These are phyloP conservation scores for Blastocladiella britannica DNA, from an alignment of 192 early-diverging fungal genomes.

Conservation along the genomic window DNA sequence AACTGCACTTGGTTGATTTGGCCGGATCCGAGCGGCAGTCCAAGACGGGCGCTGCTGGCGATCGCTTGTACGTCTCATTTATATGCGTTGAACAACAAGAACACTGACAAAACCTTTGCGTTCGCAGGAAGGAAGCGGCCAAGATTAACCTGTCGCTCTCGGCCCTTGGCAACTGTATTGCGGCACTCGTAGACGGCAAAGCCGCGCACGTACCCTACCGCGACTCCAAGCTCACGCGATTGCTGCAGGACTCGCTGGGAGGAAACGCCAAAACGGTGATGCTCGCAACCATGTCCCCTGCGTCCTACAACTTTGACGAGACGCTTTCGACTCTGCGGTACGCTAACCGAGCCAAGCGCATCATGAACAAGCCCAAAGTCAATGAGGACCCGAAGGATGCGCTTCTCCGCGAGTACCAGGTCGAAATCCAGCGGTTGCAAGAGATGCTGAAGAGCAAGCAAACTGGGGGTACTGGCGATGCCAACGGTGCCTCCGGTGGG, in stretches of 20 bases:
- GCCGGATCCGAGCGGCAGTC: slow-evolving; percentile 37
- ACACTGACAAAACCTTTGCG: too few species aligned
- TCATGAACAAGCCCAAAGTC: slow-evolving; percentile 43
- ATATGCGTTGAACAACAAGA: slow-evolving; percentile 84
- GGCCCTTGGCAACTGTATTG: slow-evolving; percentile 42
- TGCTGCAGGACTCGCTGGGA: slow-evolving; percentile 41
- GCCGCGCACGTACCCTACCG: slow-evolving; percentile 40
- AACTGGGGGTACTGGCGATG: too few species aligned
- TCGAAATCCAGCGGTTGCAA: slow-evolving; percentile 33
- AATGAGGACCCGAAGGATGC: slow-evolving; percentile 48
- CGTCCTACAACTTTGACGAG: slow-evolving; percentile 39
- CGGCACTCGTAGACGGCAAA: slow-evolving; percentile 32
- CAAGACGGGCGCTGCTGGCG: slow-evolving; percentile 39
- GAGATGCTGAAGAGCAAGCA: slow-evolving; percentile 21
- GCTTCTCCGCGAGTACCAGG: slow-evolving; percentile 41
- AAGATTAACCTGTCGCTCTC: slow-evolving; percentile 41
- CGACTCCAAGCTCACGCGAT: slow-evolving; percentile 38
- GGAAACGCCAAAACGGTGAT: slow-evolving; percentile 45
- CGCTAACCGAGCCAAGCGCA: slow-evolving; percentile 40
- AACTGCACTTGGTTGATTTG: slow-evolving; percentile 39
- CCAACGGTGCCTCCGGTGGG: too few species aligned
- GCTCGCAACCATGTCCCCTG: slow-evolving; percentile 38
- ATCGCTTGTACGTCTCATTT: slow-evolving; percentile 61
- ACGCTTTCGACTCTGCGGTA: slow-evolving; percentile 36
- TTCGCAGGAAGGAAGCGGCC: slow-evolving; percentile 44